Percentiles rank a stretch among this genome's conserved stretches.
phyloP scores from a whole-genome alignment of 768 basidiomycete species.

The Lentinula edodes region DNA sequence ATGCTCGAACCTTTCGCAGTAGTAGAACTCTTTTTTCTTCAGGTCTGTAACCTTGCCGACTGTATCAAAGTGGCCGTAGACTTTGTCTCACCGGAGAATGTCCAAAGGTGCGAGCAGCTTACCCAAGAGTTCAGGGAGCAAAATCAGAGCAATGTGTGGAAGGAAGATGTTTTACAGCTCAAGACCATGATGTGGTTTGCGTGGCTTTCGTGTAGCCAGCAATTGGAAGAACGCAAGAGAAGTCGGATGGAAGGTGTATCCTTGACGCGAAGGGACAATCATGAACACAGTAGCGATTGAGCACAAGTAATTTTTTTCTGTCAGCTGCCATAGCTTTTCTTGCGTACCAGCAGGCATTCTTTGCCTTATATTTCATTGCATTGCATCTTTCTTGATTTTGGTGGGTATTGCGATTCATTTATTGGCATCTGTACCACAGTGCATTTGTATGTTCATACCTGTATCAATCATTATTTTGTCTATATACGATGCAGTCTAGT shows the following conservation, averaged over 20 bases:
- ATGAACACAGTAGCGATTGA: neutral
- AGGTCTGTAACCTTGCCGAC: conserved; percentile 92
- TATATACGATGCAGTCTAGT: no score
- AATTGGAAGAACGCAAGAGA: conserved; percentile 17
- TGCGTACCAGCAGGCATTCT: neutral
- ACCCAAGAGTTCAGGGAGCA: conserved; percentile 88
- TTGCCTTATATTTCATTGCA: no score
- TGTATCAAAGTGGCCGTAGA: conserved; percentile 95
- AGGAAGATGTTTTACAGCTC: conserved; percentile 89
- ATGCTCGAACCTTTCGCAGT: neutral
- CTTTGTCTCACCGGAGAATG: conserved; percentile 93
- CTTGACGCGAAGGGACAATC: neutral
- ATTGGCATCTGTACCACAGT: no score
- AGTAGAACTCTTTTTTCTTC: conserved; percentile 4
- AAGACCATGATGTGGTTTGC: conserved; percentile 93
- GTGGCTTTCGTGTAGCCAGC: conserved; percentile 64
- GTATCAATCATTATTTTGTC: no score
- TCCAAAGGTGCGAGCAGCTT: conserved; percentile 77
- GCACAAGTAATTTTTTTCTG: neutral
- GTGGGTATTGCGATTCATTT: no score
- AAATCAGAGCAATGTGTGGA: conserved; percentile 86
- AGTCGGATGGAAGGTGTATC: neutral
- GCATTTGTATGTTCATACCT: no score
- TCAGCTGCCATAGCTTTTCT: neutral
- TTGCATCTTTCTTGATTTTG: no score